Evolutionary conservation across 352 stramenopile species (phyloP), one percentile per base, ranked within the genome.

Genomic region (Phytophthora idaei): DNA sequence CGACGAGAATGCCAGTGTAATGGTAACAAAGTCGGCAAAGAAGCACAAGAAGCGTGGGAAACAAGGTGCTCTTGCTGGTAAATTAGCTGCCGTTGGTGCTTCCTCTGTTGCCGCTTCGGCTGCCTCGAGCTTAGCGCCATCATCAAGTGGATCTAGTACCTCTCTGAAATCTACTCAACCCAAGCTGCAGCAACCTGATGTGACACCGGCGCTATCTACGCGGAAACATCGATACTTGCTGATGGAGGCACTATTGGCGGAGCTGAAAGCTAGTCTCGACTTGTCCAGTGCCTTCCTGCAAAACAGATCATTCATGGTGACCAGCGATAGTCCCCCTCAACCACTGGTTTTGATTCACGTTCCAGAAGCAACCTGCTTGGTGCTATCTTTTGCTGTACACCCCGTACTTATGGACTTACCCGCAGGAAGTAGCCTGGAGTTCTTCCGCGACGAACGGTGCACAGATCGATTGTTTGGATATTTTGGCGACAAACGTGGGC

Each of bases 391-490:
- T 58, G 73, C 77, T 0, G 81, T 92, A 15, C 86, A 94, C 32
- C 86, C 86, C 7, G 86, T 92, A 10, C 57, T 94, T 14, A 94
- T 94, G 86, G 86, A 92, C 48, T 69, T 92, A 27, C 84, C 84
- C 9, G 76, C 83, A 17, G 84, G 86, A 17, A 85, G 77, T 29
- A 87, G 84, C 32, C 64, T 94, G 39, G 82, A 92, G 31, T 89
- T 94, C 48, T 94, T 89, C 53, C 64, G 58, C 17, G 86, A 94
- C 34, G 79, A 87, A 21, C 69, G 73, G 3, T 94, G 86, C 60
- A 76, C 75, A 7, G 71, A 84, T 54, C 76, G 78, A 5, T 66
- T 92, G n/a, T 89, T 87, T 36, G 83, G 84, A 14, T 94, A 89
- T 52, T 94, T 90, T 57, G 84, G 80, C 4, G 84, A 91, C 29